Percentiles rank a stretch among this genome's conserved stretches.
phyloP scores from a whole-genome alignment of 192 early-diverging fungal species.

The Mortierella hygrophila region DNA sequence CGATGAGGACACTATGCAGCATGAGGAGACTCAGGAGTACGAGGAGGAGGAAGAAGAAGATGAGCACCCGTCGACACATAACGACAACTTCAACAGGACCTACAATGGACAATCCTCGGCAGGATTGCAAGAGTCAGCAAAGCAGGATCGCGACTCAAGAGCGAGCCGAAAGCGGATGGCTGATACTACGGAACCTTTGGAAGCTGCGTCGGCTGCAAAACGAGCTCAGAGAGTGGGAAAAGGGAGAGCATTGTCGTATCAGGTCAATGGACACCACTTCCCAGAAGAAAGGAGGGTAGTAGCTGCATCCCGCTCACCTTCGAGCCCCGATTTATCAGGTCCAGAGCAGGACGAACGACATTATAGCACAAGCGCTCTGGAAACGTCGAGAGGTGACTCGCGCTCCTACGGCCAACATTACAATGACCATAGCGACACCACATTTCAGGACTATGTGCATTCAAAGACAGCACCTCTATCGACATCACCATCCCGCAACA shows the following conservation, averaged over 20 bases:
- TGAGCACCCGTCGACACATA: background rate
- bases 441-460: background rate
- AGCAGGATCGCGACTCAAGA: background rate
- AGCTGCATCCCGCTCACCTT: background rate
- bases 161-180: background rate
- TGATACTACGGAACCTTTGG: background rate
- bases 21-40: background rate
- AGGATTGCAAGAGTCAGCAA: background rate
- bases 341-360: background rate
- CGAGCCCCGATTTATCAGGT: background rate
- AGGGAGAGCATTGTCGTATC: background rate
- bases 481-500: background rate
- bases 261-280: background rate
- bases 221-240: background rate
- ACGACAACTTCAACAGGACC: no score
- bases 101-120: background rate
- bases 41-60: background rate
- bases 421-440: background rate
- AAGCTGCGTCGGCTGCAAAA: background rate
- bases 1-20: background rate
- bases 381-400: background rate
- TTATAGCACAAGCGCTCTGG: background rate
- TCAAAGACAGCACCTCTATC: background rate
- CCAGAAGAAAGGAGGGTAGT: background rate
- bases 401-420: background rate